These are phyloP conservation scores for Trichosporon coremiiforme DNA, from an alignment of 1,284 basidiomycete genomes.

Conservation along the genomic window DNA sequence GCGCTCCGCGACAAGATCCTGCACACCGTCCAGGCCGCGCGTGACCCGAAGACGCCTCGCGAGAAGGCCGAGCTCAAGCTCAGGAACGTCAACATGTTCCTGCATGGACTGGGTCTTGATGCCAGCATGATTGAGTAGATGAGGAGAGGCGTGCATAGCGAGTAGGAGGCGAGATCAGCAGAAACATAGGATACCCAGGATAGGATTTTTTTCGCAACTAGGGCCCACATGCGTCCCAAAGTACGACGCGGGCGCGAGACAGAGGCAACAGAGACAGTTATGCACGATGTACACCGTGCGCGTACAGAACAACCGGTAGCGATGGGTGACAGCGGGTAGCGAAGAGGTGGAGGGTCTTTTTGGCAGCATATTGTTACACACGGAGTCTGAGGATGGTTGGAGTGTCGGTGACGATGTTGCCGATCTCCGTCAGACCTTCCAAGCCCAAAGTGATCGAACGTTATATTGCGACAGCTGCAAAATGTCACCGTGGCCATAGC, in stretches of 20 bases:
- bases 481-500: too few species aligned
- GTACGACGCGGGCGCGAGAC: constrained; percentile 17
- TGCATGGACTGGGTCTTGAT: constrained; percentile 53
- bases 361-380: too few species aligned
- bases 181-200: neutral
- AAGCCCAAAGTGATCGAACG: too few species aligned
- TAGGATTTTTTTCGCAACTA: neutral
- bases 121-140: constrained; percentile 45
- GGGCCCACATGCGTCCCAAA: constrained; percentile 15
- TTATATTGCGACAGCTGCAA: too few species aligned
- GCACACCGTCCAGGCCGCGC: constrained; percentile 54
- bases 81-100: constrained; percentile 57
- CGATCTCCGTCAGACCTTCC: too few species aligned
- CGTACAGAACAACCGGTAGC: too few species aligned
- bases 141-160: too few species aligned
- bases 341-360: too few species aligned
- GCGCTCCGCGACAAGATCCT: constrained; percentile 78
- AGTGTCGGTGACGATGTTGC: too few species aligned
- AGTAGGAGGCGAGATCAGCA: neutral
- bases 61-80: constrained; percentile 52
- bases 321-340: too few species aligned
- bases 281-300: constrained; percentile 5
- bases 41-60: constrained; percentile 42
- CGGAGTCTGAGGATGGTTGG: too few species aligned
- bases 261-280: too few species aligned